A percentile compares a stretch with the other conserved stretches of the same genome.
Evolutionary conservation across 192 early-diverging fungal species (phyloP).

Genomic region (Rhizophagus clarus): DNA sequence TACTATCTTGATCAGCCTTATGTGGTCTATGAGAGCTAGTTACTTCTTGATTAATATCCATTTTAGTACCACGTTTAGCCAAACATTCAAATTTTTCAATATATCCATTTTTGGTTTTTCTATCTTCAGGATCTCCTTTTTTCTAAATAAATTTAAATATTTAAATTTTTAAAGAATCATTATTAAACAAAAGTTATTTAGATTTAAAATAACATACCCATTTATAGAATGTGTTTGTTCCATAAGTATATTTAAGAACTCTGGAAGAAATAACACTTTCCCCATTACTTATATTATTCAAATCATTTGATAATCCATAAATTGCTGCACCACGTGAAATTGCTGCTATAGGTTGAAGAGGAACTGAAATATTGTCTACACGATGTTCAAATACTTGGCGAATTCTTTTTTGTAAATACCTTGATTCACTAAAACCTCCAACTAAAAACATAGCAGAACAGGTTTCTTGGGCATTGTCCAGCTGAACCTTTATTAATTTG

Average conservation of each 20-base stretch:
- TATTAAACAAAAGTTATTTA: too few relatives aligned
- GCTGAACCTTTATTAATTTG: slow-evolving; percentile 37
- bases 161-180: too few relatives aligned
- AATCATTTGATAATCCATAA: slow-evolving; percentile 19
- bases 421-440: slow-evolving; percentile 41
- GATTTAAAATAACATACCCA: too few relatives aligned
- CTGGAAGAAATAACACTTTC: not conserved
- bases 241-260: slow-evolving; percentile 6
- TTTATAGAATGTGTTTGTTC: too few relatives aligned
- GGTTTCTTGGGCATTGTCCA: slow-evolving; percentile 29
- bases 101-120: not conserved
- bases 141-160: not conserved
- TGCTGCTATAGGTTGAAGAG: slow-evolving; percentile 35
- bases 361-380: slow-evolving; percentile 36
- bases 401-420: slow-evolving; percentile 40
- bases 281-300: slow-evolving; percentile 41
- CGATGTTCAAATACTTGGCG: slow-evolving; percentile 36
- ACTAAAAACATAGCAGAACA: slow-evolving; percentile 42
- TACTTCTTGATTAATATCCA: too few relatives aligned
- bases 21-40: too few relatives aligned
- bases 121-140: not conserved
- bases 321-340: slow-evolving; percentile 7
- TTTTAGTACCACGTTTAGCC: not conserved
- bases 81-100: not conserved
- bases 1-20: too few relatives aligned